A percentile compares a stretch with the other conserved stretches of the same genome.
These are phyloP conservation scores for Penicillium bovifimosum DNA, from an alignment of 495 filamentous ascomycete genomes.

Conservation along the genomic window DNA sequence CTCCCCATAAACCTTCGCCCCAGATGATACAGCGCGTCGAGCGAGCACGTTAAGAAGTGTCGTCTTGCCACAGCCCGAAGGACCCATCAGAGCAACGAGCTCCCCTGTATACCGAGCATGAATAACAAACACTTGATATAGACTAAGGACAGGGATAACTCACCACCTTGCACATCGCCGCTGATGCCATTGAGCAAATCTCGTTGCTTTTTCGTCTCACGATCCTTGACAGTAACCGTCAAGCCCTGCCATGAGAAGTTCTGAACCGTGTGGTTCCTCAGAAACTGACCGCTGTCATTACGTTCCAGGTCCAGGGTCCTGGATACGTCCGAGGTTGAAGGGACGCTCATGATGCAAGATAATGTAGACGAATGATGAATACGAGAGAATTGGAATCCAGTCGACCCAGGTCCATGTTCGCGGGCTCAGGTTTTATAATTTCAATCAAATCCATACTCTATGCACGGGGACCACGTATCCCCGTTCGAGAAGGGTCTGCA, in stretches of 20 bases:
- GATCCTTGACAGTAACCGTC: constrained; percentile 64
- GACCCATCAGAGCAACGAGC: constrained; percentile 71
- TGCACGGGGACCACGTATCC: not conserved
- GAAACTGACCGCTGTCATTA: constrained; percentile 25
- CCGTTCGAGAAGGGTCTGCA: not conserved
- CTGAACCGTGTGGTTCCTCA: constrained; percentile 35
- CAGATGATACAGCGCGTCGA: constrained; percentile 44
- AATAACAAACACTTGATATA: not conserved
- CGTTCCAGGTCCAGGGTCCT: constrained; percentile 24
- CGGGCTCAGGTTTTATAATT: constrained; percentile 4
- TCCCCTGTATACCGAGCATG: constrained; percentile 47
- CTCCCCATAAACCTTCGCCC: constrained; percentile 43
- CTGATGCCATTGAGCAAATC: constrained; percentile 34
- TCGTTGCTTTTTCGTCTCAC: constrained; percentile 52
- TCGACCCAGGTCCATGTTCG: not conserved
- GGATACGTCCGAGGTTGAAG: not conserved
- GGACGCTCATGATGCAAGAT: constrained; percentile 9
- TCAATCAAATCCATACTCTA: not conserved
- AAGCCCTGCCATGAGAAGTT: constrained; percentile 57
- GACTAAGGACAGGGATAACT: not conserved
- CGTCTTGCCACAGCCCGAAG: constrained; percentile 71
- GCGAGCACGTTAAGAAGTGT: constrained; percentile 72
- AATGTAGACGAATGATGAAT: not conserved
- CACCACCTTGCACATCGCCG: constrained; percentile 30
- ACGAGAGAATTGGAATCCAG: not conserved